Conservation (phyloP, 2,329 filamentous ascomycete species). For the Parafenestella ontariensis region DNA sequence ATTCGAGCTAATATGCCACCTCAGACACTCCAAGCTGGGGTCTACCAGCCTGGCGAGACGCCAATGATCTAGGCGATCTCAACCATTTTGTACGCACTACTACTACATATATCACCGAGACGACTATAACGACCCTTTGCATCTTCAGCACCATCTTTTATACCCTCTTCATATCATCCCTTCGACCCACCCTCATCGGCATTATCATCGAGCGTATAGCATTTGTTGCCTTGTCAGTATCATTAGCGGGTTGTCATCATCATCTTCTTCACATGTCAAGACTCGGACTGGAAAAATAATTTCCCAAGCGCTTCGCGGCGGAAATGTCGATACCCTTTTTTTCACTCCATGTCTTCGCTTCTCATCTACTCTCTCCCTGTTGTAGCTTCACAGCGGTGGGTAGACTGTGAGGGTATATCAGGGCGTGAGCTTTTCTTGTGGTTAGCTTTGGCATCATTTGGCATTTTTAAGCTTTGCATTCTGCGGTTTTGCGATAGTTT, state of each 20-base stretch:
- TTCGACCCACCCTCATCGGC: constrained; percentile 4
- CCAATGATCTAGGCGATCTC: constrained; percentile 43
- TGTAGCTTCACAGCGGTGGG: neutral
- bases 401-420: neutral
- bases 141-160: constrained; percentile 32
- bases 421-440: neutral
- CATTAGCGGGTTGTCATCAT: constrained; percentile 30
- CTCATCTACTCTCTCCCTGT: neutral
- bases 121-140: constrained; percentile 38
- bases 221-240: constrained; percentile 29
- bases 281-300: constrained; percentile 8
- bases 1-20: constrained; percentile 60
- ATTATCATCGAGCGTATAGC: constrained; percentile 31
- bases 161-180: constrained; percentile 3
- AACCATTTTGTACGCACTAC: neutral
- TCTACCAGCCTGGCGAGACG: constrained; percentile 43
- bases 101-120: constrained; percentile 22
- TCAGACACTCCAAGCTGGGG: constrained; percentile 53
- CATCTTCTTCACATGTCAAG: constrained; percentile 5
- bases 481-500: too few species aligned
- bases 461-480: constrained; percentile 2
- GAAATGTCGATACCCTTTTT: constrained; percentile 45
- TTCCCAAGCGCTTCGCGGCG: constrained; percentile 41
- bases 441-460: constrained; percentile 1
- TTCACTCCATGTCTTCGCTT: constrained; percentile 21